These are phyloP conservation scores for Xylaria sp. DNA, from an alignment of 2,329 filamentous ascomycete species.

Conservation along the genomic window DNA sequence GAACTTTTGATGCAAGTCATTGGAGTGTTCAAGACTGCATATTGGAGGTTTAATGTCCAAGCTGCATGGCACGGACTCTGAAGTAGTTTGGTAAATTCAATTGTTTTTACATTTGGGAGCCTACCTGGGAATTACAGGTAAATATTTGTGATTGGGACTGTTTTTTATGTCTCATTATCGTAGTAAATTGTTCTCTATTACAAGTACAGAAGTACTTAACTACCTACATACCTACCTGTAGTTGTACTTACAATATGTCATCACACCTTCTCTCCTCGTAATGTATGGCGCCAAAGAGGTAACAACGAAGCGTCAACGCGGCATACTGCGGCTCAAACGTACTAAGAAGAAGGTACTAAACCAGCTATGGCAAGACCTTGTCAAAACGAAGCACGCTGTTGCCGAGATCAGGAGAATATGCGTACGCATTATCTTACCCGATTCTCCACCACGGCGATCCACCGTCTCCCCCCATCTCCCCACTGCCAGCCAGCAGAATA, in stretches of 20 bases:
- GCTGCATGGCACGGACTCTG: not conserved
- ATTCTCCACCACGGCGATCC: slow-evolving; percentile 19
- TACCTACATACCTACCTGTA: no score
- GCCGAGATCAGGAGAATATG: slow-evolving; percentile 9
- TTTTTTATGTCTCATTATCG: no score
- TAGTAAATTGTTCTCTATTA: no score
- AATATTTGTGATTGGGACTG: not conserved
- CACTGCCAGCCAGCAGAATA: slow-evolving; percentile 8
- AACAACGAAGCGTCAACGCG: slow-evolving; percentile 1
- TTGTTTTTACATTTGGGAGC: no score
- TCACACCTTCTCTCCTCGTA: not conserved
- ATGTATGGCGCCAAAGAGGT: not conserved
- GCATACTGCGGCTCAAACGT: slow-evolving; percentile 4
- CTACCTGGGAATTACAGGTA: not conserved
- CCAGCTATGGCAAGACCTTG: not conserved
- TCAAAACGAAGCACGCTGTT: not conserved
- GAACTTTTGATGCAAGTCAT: slow-evolving; percentile 1
- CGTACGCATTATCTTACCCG: not conserved
- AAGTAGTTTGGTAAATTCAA: not conserved
- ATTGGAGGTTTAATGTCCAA: not conserved
- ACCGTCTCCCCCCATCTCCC: slow-evolving; percentile 28
- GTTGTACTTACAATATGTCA: not conserved
- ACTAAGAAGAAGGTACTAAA: slow-evolving; percentile 9
- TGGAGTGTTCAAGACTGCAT: not conserved
- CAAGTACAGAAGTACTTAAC: no score